These are phyloP conservation scores for Kuraishia floccosa DNA, from an alignment of 805 yeast genomes.

Conservation along the genomic window DNA sequence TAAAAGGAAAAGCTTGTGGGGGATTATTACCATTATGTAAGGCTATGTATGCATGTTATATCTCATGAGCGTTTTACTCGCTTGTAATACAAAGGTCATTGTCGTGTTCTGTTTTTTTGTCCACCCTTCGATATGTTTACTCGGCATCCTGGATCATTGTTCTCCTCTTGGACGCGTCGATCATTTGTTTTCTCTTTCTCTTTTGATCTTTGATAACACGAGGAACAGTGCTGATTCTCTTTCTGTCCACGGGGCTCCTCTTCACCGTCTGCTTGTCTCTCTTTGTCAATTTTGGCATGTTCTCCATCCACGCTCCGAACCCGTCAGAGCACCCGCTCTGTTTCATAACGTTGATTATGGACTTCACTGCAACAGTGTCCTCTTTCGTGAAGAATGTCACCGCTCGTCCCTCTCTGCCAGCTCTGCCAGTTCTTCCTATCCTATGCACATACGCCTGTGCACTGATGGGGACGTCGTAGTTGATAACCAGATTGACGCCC, in stretches of 20 bases:
- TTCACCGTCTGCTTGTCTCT: conserved; percentile 53
- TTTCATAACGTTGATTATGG: conserved; percentile 89
- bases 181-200: conserved; percentile 56
- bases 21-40: too few relatives aligned
- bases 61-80: too few relatives aligned
- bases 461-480: conserved; percentile 90
- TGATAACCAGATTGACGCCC: conserved; percentile 88
- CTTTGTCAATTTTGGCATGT: conserved; percentile 51
- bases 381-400: conserved; percentile 90
- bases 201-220: conserved; percentile 52
- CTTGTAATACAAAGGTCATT: too few relatives aligned
- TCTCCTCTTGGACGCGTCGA: conserved; percentile 60
- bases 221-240: conserved; percentile 79
- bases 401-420: conserved; percentile 77
- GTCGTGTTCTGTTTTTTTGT: too few relatives aligned
- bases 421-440: conserved; percentile 98
- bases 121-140: too few relatives aligned
- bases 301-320: conserved; percentile 74
- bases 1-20: too few relatives aligned
- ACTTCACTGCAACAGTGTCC: conserved; percentile 64
- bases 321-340: conserved; percentile 67
- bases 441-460: conserved; percentile 96
- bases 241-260: conserved; percentile 48
- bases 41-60: too few relatives aligned
- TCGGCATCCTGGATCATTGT: conserved; percentile 22